Evolutionary conservation across 352 stramenopile species (phyloP).

Genomic region (Phytophthora cactorum): DNA sequence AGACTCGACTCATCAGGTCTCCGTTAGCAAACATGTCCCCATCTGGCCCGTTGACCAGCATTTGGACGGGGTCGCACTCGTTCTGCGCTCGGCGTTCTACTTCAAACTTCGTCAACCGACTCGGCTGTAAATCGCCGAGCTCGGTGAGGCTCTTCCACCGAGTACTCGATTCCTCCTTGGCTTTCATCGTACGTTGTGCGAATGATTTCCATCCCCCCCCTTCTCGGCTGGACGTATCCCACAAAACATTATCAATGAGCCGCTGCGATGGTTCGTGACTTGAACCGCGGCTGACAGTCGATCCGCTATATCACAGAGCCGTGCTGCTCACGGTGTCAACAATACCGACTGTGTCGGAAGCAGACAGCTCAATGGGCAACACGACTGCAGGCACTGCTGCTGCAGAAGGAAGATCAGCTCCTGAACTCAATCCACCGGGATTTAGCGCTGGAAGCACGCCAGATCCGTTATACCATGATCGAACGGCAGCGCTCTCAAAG

Average conservation of each 20-base stretch:
- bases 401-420: too few relatives aligned
- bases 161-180: not conserved
- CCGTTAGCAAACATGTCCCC: slow-evolving; percentile 7
- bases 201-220: not conserved
- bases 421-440: too few relatives aligned
- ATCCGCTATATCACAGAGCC: not conserved
- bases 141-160: not conserved
- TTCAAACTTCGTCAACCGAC: slow-evolving; percentile 1
- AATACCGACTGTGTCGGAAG: too few relatives aligned
- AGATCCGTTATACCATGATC: too few relatives aligned
- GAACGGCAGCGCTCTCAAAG: too few relatives aligned
- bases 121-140: not conserved
- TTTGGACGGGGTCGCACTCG: not conserved
- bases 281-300: not conserved
- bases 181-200: not conserved
- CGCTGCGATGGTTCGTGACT: not conserved
- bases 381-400: too few relatives aligned
- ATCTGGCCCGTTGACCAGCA: not conserved
- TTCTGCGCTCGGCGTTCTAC: not conserved
- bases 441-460: too few relatives aligned
- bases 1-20: not conserved
- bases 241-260: not conserved
- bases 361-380: too few relatives aligned
- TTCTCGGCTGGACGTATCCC: not conserved
- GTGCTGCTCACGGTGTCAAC: too few relatives aligned